phyloP scores from a whole-genome alignment of 2,329 filamentous ascomycete genomes.

The Nothophaeocryptopus gaeumannii region DNA sequence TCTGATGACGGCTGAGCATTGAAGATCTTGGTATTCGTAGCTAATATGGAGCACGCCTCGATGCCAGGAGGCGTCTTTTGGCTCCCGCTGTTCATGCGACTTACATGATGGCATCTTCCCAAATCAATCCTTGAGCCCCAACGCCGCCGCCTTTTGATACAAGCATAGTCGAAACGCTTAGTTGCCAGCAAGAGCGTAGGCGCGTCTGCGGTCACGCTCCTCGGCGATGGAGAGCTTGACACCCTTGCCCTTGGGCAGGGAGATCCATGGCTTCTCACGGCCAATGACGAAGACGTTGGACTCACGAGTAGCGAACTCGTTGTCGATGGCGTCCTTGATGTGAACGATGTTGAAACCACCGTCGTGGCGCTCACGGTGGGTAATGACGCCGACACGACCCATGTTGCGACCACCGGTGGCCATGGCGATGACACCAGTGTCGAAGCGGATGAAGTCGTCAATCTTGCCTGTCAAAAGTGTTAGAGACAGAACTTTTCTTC shows the following conservation, averaged over 20 bases:
- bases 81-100: background rate
- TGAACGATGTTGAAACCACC: conserved; percentile 98
- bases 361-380: conserved; percentile 99
- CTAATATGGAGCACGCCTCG: too few species aligned
- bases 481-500: background rate
- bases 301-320: conserved; percentile 99
- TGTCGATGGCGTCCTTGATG: conserved; percentile 99
- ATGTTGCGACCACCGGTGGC: conserved; percentile 99
- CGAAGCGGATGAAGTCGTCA: conserved; percentile 96
- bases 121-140: conserved; percentile 11
- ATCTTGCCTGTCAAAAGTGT: conserved; percentile 62
- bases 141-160: conserved; percentile 16
- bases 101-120: background rate
- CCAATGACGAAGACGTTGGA: conserved; percentile 99
- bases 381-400: conserved; percentile 99
- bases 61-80: too few species aligned
- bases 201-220: conserved; percentile 97
- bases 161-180: conserved; percentile 14
- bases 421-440: conserved; percentile 98
- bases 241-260: conserved; percentile 99
- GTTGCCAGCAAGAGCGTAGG: conserved; percentile 53
- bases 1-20: too few species aligned
- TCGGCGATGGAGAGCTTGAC: conserved; percentile 99
- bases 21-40: too few species aligned
- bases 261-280: conserved; percentile 98